Base-by-base conservation (phyloP, 495 filamentous ascomycete species). In the Copromyces sp. region DNA sequence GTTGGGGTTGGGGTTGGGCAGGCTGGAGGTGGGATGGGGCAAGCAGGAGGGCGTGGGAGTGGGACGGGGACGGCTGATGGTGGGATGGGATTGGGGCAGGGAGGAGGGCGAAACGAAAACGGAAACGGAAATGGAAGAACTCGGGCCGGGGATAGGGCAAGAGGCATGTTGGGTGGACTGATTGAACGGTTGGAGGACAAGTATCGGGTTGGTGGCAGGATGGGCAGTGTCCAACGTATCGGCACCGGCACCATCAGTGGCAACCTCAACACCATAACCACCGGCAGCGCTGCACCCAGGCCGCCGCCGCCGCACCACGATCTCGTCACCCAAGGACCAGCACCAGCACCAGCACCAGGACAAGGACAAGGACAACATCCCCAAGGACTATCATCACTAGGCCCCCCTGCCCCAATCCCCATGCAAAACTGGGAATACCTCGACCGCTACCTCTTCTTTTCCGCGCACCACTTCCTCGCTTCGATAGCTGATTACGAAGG, bases 381-480 rank as follows among this genome's bases (percentile, higher is more conserved):
- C 20, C 38, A 38, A 20, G 8, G 6, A 4, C 68, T 9, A 69
- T n/a, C 9, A 20, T 1, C 2, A 4, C 68, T 9, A 69, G 40
- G 40, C 11, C 12, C 40, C 17, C 4, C 24, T 24, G 24, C 2
- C 11, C 53, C 53, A 16, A 45, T 59, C 41, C 71, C 35, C 14
- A 45, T 44, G 29, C 38, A 39, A 6, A 9, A 65, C 37, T 74
- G 72, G 74, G 69, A 68, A 0, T 81, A 76, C 59, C 14, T 78
- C 8, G 79, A 78, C 12, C 70, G 79, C 59, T 80, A 80, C 40
- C 40, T 80, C 45, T 73, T 77, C 11, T 81, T 81, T 29, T 78
- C 74, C 6, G 77, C 73, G 3, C 61, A 75, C 35, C 68, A 78
- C 37, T 81, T 81, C 40, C n/a, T 80, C 40, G 78, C 77, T 4